Evolutionary conservation across 75 land plant species (phyloP).

Genomic region (Chamaecyparis obtusa): DNA sequence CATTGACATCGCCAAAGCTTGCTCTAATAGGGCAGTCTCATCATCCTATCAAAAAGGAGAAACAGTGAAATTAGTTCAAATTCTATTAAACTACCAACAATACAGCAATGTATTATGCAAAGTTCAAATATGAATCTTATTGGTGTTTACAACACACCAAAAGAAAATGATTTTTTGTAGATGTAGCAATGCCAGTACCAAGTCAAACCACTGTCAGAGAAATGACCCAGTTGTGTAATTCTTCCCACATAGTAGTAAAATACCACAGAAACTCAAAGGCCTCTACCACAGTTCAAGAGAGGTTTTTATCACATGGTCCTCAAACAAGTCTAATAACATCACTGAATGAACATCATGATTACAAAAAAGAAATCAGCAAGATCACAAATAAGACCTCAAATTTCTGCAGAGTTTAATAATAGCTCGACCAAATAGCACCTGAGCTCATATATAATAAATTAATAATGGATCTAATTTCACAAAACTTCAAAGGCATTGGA

Average conservation of each 20-base stretch:
- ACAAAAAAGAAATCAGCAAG: background rate
- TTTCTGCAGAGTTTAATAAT: background rate
- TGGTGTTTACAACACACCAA: background rate
- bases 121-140: background rate
- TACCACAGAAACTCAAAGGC: background rate
- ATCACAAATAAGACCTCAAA: background rate
- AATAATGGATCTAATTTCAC: background rate
- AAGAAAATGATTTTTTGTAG: background rate
- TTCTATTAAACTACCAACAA: background rate
- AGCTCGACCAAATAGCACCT: background rate
- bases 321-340: background rate
- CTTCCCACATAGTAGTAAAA: background rate
- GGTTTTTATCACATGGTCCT: background rate
- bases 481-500: background rate
- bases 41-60: conserved; percentile 32
- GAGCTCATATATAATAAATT: background rate
- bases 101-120: background rate
- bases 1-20: conserved; percentile 83
- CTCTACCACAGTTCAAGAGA: background rate
- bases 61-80: background rate
- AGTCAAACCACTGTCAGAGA: background rate
- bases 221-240: background rate
- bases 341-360: background rate
- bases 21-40: conserved; percentile 42
- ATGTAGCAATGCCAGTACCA: background rate